Evolutionary conservation across 768 basidiomycete genomes (phyloP).

Genomic region (Paxillus ammoniavirescens): DNA sequence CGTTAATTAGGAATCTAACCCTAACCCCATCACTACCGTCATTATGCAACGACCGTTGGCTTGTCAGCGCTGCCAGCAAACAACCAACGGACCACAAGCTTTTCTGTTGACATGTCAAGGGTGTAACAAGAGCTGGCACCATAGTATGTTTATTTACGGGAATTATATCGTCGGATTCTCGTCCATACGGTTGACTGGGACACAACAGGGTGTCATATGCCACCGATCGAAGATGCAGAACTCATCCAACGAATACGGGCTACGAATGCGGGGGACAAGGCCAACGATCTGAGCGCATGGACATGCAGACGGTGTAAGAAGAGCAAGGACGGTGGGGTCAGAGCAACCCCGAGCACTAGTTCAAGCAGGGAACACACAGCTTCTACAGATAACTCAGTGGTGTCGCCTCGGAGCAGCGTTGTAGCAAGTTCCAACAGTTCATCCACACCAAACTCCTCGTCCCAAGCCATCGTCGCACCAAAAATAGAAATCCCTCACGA

Average conservation of each 20-base stretch:
- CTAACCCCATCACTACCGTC: slow-evolving; percentile 19
- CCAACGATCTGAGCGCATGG: slow-evolving; percentile 25
- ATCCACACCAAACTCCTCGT: neutral
- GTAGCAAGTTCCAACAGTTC: neutral
- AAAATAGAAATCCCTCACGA: slow-evolving; percentile 1
- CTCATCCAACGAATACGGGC: slow-evolving; percentile 26
- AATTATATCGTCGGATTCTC: neutral
- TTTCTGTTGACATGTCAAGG: slow-evolving; percentile 34
- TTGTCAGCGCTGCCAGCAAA: slow-evolving; percentile 26
- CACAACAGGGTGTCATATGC: slow-evolving; percentile 31
- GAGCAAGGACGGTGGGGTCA: neutral
- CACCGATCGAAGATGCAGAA: slow-evolving; percentile 24
- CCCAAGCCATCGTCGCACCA: neutral
- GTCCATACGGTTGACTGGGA: neutral
- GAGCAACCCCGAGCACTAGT: neutral
- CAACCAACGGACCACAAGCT: slow-evolving; percentile 23
- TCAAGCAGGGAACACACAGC: slow-evolving; percentile 8
- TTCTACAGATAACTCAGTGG: slow-evolving; percentile 1
- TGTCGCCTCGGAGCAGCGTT: neutral
- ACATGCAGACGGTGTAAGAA: slow-evolving; percentile 33
- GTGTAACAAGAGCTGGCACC: slow-evolving; percentile 37
- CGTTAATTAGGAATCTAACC: slow-evolving; percentile 10
- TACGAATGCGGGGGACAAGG: slow-evolving; percentile 21
- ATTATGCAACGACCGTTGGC: neutral
- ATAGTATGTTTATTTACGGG: slow-evolving; percentile 15